Conservation (phyloP, 129 eudicot genomes). For the Centaurea solstitialis region DNA sequence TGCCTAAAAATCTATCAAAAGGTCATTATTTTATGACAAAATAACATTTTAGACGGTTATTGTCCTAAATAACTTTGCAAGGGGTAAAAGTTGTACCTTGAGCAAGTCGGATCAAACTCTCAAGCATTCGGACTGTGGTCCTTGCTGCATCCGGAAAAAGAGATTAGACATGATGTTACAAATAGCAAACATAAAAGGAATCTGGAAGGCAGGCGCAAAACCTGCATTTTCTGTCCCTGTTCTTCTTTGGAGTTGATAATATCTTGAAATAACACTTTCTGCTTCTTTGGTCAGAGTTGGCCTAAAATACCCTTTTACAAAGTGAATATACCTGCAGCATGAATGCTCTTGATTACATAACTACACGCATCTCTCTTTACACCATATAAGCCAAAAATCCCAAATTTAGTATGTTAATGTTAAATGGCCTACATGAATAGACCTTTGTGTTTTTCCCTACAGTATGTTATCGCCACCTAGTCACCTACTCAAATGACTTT, state of each 20-base stretch:
- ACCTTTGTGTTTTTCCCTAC: not conserved
- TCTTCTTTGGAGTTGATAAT: conserved; percentile 95
- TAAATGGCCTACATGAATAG: not conserved
- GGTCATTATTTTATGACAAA: not conserved
- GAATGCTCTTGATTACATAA: not conserved
- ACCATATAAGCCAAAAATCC: not conserved
- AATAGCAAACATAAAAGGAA: not conserved
- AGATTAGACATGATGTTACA: not conserved
- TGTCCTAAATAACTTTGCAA: not conserved
- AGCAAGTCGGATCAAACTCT: conserved; percentile 93
- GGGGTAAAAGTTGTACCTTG: conserved; percentile 52
- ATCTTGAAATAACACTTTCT: conserved; percentile 78
- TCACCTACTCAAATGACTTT: too few relatives aligned
- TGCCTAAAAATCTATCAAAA: not conserved
- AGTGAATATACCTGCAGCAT: conserved; percentile 70
- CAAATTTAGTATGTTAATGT: not conserved
- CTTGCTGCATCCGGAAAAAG: conserved; percentile 58
- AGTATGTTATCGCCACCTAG: too few relatives aligned
- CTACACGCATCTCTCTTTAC: not conserved
- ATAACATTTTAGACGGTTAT: not conserved
- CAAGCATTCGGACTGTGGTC: conserved; percentile 94
- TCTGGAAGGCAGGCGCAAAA: conserved; percentile 9
- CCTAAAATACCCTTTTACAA: conserved; percentile 72
- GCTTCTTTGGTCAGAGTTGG: conserved; percentile 89
- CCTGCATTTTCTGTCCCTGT: conserved; percentile 85